Percentiles rank a stretch among this genome's conserved stretches.
Evolutionary conservation across 176 grass and related monocot species (phyloP).

Genomic region (Otatea glauca): DNA sequence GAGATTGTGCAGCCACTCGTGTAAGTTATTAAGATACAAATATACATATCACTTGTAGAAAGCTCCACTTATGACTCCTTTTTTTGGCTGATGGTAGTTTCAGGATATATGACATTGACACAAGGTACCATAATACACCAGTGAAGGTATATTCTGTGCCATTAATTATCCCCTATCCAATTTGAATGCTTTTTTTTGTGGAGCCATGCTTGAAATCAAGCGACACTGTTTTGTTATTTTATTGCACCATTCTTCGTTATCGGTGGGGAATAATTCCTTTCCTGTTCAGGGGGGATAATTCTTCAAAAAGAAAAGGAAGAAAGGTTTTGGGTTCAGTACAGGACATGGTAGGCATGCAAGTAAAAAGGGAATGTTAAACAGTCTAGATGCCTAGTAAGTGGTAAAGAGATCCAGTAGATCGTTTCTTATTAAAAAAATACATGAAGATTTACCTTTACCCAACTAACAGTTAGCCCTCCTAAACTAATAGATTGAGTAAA

Average conservation of each 20-base stretch:
- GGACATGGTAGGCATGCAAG: too few species aligned
- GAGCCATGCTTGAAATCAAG: constrained; percentile 9
- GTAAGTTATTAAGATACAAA: constrained; percentile 59
- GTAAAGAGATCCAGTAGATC: neutral
- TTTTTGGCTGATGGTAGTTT: constrained; percentile 55
- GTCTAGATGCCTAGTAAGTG: neutral
- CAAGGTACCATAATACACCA: constrained; percentile 75
- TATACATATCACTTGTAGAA: constrained; percentile 4
- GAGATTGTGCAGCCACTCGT: constrained; percentile 85
- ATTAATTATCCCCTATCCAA: constrained; percentile 15
- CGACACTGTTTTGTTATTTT: constrained; percentile 17
- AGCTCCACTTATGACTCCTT: constrained; percentile 23
- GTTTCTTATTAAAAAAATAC: neutral
- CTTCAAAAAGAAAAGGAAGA: neutral
- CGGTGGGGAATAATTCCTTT: too few species aligned
- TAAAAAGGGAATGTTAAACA: too few species aligned
- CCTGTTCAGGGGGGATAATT: too few species aligned
- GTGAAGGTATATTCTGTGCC: constrained; percentile 71
- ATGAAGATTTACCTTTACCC: neutral
- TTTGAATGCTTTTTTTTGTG: neutral
- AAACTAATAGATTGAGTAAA: neutral
- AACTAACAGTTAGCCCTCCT: neutral
- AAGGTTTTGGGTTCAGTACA: neutral
- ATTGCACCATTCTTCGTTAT: neutral
- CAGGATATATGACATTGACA: constrained; percentile 87